A percentile compares a stretch with the other conserved stretches of the same genome.
phyloP scores from a whole-genome alignment of 768 basidiomycete genomes.

The Xanthoconium stramineum region DNA sequence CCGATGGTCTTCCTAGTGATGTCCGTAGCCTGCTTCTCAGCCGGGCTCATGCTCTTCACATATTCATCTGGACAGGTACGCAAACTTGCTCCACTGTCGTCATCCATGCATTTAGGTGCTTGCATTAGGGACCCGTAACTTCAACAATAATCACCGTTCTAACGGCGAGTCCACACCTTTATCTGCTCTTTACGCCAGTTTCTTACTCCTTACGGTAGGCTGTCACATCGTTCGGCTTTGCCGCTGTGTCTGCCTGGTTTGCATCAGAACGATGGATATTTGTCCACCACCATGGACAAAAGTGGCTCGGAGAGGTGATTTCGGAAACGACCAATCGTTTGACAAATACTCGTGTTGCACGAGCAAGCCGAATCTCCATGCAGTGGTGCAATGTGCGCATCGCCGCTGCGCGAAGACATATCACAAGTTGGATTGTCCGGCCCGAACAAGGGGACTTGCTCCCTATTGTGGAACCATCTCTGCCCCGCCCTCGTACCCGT shows the following conservation, averaged over 20 bases:
- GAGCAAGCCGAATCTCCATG: conserved; percentile 22
- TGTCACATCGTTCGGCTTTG: conserved; percentile 42
- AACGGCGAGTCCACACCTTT: conserved; percentile 37
- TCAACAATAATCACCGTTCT: conserved; percentile 74
- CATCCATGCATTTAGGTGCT: conserved; percentile 13
- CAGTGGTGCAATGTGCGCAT: conserved; percentile 25
- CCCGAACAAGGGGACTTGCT: conserved; percentile 20
- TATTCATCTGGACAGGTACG: conserved; percentile 70
- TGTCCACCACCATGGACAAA: conserved; percentile 44
- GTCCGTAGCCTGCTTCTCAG: conserved; percentile 79
- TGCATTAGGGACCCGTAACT: conserved; percentile 51
- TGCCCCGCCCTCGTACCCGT: conserved; percentile 12
- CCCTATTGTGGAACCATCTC: conserved; percentile 22
- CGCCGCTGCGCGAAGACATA: conserved; percentile 16
- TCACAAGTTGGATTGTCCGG: conserved; percentile 25
- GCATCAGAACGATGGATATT: conserved; percentile 50
- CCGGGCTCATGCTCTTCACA: conserved; percentile 72
- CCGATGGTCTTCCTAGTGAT: conserved; percentile 81
- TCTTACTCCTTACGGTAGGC: conserved; percentile 21
- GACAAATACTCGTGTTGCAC: conserved; percentile 25
- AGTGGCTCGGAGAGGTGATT: conserved; percentile 49
- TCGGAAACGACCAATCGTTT: conserved; percentile 27
- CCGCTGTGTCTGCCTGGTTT: conserved; percentile 54
- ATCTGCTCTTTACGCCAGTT: not conserved
- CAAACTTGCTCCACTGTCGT: conserved; percentile 20